Conservation (phyloP, 805 yeast genomes). For the Blastobotrys mokoenaii region DNA sequence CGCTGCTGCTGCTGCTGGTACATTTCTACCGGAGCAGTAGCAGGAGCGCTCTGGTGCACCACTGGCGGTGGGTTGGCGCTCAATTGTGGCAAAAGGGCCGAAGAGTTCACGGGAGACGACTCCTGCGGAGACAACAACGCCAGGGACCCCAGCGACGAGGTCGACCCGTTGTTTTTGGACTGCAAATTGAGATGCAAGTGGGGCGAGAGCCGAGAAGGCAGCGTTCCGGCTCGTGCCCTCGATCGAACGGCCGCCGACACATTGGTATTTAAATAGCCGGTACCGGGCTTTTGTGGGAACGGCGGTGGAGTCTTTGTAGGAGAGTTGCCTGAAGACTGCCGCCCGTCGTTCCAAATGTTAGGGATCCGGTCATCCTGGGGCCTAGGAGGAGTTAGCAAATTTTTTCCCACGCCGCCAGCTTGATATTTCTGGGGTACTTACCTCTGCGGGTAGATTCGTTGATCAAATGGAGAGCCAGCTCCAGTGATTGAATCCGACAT, state of each 20-base stretch:
- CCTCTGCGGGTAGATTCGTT: constrained; percentile 5
- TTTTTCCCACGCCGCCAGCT: too few relatives aligned
- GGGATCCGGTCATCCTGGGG: constrained; percentile 1
- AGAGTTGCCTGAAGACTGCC: neutral
- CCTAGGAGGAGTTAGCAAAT: neutral
- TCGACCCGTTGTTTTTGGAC: constrained; percentile 8
- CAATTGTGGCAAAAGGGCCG: constrained; percentile 5
- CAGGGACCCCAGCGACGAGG: constrained; percentile 25
- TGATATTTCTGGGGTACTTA: too few relatives aligned
- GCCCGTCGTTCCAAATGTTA: neutral
- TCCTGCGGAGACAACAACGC: constrained; percentile 28
- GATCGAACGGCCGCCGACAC: constrained; percentile 34
- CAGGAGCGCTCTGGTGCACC: too few relatives aligned
- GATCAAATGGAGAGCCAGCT: constrained; percentile 21
- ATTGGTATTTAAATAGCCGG: too few relatives aligned
- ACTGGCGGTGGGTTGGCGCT: neutral
- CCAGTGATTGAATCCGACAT: constrained; percentile 17
- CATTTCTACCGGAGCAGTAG: too few relatives aligned
- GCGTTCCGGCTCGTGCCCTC: constrained; percentile 71
- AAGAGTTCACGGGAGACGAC: constrained; percentile 14
- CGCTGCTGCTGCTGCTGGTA: constrained; percentile 17
- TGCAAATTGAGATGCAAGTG: neutral
- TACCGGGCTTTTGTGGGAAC: constrained; percentile 1
- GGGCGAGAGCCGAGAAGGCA: constrained; percentile 53
- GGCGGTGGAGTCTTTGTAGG: constrained; percentile 5